Conservation (phyloP, 2,329 filamentous ascomycete genomes). For the Tolypocladium tropicale region DNA sequence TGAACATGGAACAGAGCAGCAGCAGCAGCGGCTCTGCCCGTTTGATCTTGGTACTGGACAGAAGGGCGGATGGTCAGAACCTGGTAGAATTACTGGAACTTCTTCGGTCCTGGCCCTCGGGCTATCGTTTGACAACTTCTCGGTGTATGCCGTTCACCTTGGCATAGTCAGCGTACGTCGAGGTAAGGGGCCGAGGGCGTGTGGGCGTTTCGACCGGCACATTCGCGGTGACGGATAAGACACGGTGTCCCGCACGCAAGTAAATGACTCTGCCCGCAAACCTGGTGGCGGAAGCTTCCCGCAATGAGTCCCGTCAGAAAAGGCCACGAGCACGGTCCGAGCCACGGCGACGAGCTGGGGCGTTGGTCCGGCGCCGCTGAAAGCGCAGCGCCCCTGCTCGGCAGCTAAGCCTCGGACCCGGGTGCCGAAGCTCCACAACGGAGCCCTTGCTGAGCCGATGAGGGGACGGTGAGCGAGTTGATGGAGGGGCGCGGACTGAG, state of each 20-base stretch:
- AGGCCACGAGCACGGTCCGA: not conserved
- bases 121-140: not conserved
- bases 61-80: not conserved
- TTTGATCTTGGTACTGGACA: not conserved
- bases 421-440: not conserved
- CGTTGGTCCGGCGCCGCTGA: too few species aligned
- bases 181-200: not conserved
- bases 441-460: not conserved
- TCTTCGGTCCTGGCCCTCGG: not conserved
- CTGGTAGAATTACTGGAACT: not conserved
- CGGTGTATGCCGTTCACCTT: not conserved
- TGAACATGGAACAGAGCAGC: not conserved
- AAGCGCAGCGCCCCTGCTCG: too few species aligned
- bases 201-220: not conserved
- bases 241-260: too few species aligned
- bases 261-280: not conserved
- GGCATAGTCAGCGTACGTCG: not conserved
- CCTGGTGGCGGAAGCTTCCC: not conserved
- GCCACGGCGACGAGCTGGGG: too few species aligned
- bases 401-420: not conserved
- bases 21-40: not conserved
- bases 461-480: not conserved
- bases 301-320: not conserved
- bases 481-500: not conserved
- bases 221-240: not conserved